Conservation (phyloP, 2,329 filamentous ascomycete species). For the Aspergillus ochraceoroseus region DNA sequence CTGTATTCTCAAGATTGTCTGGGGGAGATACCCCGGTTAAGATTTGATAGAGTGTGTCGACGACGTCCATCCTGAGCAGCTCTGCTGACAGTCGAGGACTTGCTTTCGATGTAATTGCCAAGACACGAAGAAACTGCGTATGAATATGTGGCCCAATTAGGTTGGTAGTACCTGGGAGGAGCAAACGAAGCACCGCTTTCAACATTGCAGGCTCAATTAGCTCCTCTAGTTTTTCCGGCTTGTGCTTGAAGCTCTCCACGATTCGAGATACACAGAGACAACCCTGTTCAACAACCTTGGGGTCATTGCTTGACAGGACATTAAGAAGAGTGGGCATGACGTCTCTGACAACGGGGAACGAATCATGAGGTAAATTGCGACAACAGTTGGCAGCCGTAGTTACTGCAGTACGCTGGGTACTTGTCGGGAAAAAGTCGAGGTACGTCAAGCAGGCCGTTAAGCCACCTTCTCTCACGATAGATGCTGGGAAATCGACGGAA, state of each 20-base stretch:
- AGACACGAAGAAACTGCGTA: slow-evolving; percentile 87
- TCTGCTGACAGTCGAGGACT: slow-evolving; percentile 84
- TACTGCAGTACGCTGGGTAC: slow-evolving; percentile 92
- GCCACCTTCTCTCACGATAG: slow-evolving; percentile 92
- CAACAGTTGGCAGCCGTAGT: slow-evolving; percentile 98
- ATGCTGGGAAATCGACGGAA: slow-evolving; percentile 88
- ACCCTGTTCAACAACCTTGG: slow-evolving; percentile 93
- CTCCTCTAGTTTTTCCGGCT: slow-evolving; percentile 82
- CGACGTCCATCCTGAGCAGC: slow-evolving; percentile 91
- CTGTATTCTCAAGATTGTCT: slow-evolving; percentile 54
- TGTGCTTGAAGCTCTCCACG: slow-evolving; percentile 92
- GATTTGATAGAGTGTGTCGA: slow-evolving; percentile 96
- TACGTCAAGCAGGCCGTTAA: slow-evolving; percentile 93
- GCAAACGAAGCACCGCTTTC: slow-evolving; percentile 74
- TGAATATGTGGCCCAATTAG: slow-evolving; percentile 91
- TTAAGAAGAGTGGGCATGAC: slow-evolving; percentile 95
- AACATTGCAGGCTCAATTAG: slow-evolving; percentile 84
- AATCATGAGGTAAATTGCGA: slow-evolving; percentile 90
- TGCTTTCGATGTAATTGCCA: slow-evolving; percentile 83
- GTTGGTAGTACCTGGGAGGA: slow-evolving; percentile 92
- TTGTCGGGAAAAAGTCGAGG: slow-evolving; percentile 95
- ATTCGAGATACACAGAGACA: slow-evolving; percentile 93
- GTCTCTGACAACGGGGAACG: slow-evolving; percentile 82
- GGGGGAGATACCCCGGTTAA: slow-evolving; percentile 92
- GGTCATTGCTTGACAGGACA: slow-evolving; percentile 86